Percentiles rank a stretch among this genome's conserved stretches.
These are phyloP conservation scores for Seminavis robusta DNA, from an alignment of 108 stramenopile genomes.

Conservation along the genomic window DNA sequence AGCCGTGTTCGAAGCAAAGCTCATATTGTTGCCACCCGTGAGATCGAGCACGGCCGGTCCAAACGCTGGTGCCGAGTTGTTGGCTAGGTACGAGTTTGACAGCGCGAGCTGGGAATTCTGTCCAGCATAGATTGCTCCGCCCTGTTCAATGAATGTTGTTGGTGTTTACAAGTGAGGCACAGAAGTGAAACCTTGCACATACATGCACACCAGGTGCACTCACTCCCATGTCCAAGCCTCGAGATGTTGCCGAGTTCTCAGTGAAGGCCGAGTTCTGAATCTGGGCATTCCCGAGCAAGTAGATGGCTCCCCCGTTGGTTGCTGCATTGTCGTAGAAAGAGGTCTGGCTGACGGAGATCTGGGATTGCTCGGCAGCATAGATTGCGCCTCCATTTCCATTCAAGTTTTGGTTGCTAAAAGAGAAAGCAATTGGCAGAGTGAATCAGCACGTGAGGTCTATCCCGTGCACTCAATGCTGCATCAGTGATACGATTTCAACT, in stretches of 20 bases:
- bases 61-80: slow-evolving; percentile 7
- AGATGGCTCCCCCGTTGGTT: slow-evolving; percentile 8
- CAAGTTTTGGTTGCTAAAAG: no score
- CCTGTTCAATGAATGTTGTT: slow-evolving; percentile 9
- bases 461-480: neutral
- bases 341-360: neutral
- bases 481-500: neutral
- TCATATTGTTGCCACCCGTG: neutral
- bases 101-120: slow-evolving; percentile 4
- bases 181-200: no score
- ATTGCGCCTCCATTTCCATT: slow-evolving; percentile 7
- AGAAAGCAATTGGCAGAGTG: neutral
- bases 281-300: no score
- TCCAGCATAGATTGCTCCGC: slow-evolving; percentile 19
- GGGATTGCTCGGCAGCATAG: neutral
- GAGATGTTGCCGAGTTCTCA: neutral
- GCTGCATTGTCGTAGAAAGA: slow-evolving; percentile 8
- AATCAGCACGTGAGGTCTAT: neutral
- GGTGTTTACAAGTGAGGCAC: neutral
- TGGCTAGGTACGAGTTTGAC: slow-evolving; percentile 1
- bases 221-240: no score
- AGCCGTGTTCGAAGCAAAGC: slow-evolving; percentile 10
- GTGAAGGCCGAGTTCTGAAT: neutral
- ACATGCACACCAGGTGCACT: no score
- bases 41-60: slow-evolving; percentile 25